A percentile compares a stretch with the other conserved stretches of the same genome.
These are phyloP conservation scores for Phanerochaete sordida DNA, from an alignment of 768 basidiomycete genomes.

Conservation along the genomic window DNA sequence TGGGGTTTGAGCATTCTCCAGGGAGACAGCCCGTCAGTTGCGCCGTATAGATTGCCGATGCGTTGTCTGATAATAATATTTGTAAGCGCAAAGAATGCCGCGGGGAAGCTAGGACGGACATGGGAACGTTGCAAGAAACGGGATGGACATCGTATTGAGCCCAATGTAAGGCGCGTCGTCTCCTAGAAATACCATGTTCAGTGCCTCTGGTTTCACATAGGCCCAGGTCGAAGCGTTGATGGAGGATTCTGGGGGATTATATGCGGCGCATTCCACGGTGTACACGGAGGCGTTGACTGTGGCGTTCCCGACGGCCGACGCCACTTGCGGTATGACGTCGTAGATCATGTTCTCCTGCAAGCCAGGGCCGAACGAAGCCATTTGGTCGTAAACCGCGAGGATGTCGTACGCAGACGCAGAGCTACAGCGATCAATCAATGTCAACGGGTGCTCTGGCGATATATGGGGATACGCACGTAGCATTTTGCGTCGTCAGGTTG, in stretches of 20 bases:
- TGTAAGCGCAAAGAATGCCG: too few relatives aligned
- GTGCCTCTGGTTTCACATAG: too few relatives aligned
- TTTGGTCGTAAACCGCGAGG: background rate
- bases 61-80: background rate
- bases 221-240: background rate
- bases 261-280: background rate
- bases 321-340: background rate
- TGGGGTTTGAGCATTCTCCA: background rate
- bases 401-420: background rate
- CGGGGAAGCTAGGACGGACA: too few relatives aligned
- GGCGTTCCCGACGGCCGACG: background rate
- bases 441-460: background rate
- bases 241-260: background rate
- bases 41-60: background rate
- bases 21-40: background rate
- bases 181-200: too few relatives aligned
- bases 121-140: too few relatives aligned
- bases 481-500: too few relatives aligned
- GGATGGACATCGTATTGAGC: too few relatives aligned
- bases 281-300: background rate
- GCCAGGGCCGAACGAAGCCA: background rate
- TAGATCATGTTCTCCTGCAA: background rate
- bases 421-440: background rate
- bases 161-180: too few relatives aligned
- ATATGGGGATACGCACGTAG: background rate